Percentiles rank a stretch among this genome's conserved stretches.
Evolutionary conservation across 768 basidiomycete genomes (phyloP).

Genomic region (Kwoniella dejecticola): DNA sequence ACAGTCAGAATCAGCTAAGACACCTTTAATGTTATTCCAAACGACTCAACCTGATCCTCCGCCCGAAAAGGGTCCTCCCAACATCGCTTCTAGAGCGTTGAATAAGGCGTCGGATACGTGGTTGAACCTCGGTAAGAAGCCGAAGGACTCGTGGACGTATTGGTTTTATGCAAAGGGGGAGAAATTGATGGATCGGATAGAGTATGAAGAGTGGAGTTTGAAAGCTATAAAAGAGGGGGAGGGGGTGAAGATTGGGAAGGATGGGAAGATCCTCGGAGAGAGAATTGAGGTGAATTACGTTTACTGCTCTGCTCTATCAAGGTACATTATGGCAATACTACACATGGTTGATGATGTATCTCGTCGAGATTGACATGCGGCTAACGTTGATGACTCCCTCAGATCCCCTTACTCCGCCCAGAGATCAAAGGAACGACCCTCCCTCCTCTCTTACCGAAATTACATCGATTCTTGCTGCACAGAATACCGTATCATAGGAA

Average conservation of each 20-base stretch:
- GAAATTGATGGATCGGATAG: constrained; percentile 56
- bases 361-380: too few relatives aligned
- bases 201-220: constrained; percentile 56
- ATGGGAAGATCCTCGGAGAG: constrained; percentile 29
- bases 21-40: constrained; percentile 38
- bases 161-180: constrained; percentile 53
- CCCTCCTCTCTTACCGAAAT: constrained; percentile 41
- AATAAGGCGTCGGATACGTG: constrained; percentile 44
- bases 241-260: constrained; percentile 42
- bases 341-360: too few relatives aligned
- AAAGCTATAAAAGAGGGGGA: constrained; percentile 50
- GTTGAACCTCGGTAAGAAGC: constrained; percentile 47
- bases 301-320: not conserved
- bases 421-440: constrained; percentile 37
- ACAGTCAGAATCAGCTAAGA: constrained; percentile 8
- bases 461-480: constrained; percentile 41
- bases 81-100: constrained; percentile 23
- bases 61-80: constrained; percentile 4
- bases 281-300: constrained; percentile 44
- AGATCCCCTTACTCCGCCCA: constrained; percentile 50
- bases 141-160: constrained; percentile 46
- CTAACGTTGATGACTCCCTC: too few relatives aligned
- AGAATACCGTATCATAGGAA: constrained; percentile 52
- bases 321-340: not conserved
- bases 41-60: constrained; percentile 31